These are phyloP conservation scores for Hypoxylon sp. DNA, from an alignment of 2,329 filamentous ascomycete genomes.

Conservation along the genomic window DNA sequence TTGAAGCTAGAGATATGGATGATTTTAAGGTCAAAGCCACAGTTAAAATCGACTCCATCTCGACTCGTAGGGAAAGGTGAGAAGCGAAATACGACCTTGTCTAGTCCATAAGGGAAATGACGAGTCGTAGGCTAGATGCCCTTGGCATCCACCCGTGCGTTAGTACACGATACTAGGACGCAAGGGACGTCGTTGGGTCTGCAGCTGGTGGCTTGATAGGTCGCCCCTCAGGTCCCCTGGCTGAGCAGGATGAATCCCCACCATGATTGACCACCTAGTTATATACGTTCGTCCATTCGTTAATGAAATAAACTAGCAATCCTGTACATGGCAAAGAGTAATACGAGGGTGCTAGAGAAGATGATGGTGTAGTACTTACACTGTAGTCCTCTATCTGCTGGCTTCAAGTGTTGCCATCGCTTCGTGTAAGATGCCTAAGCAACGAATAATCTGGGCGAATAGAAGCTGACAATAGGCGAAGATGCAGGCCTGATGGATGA, in stretches of 20 bases:
- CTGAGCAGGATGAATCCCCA: constrained; percentile 12
- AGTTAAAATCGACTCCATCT: constrained; percentile 22
- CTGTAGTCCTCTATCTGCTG: constrained; percentile 2
- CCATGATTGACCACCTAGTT: constrained; percentile 18
- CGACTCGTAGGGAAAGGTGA: constrained; percentile 21
- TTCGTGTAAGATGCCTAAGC: constrained; percentile 1
- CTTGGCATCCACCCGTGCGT: constrained; percentile 26
- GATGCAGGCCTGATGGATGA: constrained; percentile 22
- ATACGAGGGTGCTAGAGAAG: constrained; percentile 1
- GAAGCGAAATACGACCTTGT: constrained; percentile 33
- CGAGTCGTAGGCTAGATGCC: constrained; percentile 25
- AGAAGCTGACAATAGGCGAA: constrained; percentile 16
- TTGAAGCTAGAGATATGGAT: constrained; percentile 25
- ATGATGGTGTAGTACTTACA: no score
- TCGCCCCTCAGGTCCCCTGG: constrained; percentile 19
- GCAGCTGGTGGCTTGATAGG: constrained; percentile 27
- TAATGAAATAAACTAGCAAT: constrained; percentile 4
- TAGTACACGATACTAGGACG: constrained; percentile 3
- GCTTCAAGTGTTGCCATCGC: constrained; percentile 2
- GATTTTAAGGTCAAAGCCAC: constrained; percentile 34
- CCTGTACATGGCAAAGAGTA: constrained; percentile 21
- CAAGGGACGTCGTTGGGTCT: constrained; percentile 11
- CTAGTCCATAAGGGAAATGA: constrained; percentile 34
- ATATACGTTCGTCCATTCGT: neutral
- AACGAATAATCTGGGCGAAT: constrained; percentile 12